Evolutionary conservation across 2,329 filamentous ascomycete genomes (phyloP).

Genomic region (Trichoderma sp.): DNA sequence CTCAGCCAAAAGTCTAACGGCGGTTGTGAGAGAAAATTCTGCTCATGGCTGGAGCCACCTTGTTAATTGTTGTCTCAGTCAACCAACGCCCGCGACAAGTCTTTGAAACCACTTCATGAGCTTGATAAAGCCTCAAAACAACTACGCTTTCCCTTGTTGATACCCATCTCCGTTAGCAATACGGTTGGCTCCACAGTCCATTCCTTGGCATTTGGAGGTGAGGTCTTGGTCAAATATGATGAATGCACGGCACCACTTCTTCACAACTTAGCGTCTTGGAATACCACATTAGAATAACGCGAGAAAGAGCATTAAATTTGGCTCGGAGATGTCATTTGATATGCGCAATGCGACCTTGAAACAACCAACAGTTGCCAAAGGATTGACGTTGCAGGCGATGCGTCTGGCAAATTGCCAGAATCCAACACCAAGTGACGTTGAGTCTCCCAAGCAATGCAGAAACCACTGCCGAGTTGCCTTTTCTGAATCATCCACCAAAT

Average conservation of each 20-base stretch:
- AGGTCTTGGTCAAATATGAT: constrained; percentile 3
- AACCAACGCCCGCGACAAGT: background rate
- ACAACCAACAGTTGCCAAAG: background rate
- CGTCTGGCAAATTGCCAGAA: background rate
- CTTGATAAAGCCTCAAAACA: background rate
- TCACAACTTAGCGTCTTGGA: background rate
- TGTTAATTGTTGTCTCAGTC: background rate
- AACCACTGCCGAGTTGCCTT: background rate
- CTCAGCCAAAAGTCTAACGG: background rate
- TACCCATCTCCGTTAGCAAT: constrained; percentile 12
- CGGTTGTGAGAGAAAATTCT: background rate
- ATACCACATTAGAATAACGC: background rate
- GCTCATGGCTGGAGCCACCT: background rate
- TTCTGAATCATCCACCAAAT: background rate
- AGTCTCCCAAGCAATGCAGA: background rate
- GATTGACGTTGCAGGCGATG: background rate
- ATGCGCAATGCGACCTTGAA: background rate
- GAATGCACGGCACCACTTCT: background rate
- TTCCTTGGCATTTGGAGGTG: constrained; percentile 4
- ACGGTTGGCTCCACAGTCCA: background rate
- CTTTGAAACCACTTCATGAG: background rate
- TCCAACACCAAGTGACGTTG: background rate
- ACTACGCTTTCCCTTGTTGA: constrained; percentile 7
- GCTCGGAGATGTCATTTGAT: background rate
- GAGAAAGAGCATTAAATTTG: background rate